Conservation (phyloP, 352 stramenopile genomes). For the Halophytophthora polymorphica region DNA sequence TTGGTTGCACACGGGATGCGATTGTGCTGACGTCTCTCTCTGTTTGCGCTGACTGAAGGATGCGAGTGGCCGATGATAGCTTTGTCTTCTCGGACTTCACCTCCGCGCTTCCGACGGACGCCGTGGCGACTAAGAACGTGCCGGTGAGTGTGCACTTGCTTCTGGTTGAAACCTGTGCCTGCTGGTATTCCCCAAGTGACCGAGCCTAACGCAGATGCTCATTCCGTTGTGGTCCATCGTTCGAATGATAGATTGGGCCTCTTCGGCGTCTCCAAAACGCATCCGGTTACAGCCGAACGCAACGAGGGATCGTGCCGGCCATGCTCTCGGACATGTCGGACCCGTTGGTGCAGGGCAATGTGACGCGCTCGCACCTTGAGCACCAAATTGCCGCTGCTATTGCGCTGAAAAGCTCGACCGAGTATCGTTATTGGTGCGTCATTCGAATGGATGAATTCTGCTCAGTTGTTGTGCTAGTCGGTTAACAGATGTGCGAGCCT, state of each 20-base stretch:
- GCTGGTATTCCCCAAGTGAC: not conserved
- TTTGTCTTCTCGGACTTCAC: constrained; percentile 87
- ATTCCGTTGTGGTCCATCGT: constrained; percentile 1
- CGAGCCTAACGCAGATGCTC: constrained; percentile 1
- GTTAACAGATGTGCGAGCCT: constrained; percentile 1
- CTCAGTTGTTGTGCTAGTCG: not conserved
- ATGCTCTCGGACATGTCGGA: constrained; percentile 77
- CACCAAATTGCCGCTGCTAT: constrained; percentile 70
- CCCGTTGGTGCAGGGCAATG: constrained; percentile 68
- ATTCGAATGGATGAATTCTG: not conserved
- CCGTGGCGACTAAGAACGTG: constrained; percentile 55
- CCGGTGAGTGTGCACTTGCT: constrained; percentile 39
- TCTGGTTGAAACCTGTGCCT: not conserved
- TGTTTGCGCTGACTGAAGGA: constrained; percentile 36
- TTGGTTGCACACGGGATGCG: not conserved
- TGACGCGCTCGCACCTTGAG: constrained; percentile 81
- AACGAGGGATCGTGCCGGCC: constrained; percentile 58
- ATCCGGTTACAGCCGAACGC: constrained; percentile 65
- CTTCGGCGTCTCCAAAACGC: constrained; percentile 81
- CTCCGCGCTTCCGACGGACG: constrained; percentile 68
- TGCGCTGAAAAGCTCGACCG: constrained; percentile 58
- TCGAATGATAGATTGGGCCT: constrained; percentile 48
- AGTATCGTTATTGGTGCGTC: constrained; percentile 83
- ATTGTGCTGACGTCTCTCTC: constrained; percentile 2
- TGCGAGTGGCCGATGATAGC: constrained; percentile 81